These are phyloP conservation scores for Pholiota molesta DNA, from an alignment of 768 basidiomycete genomes.

Conservation along the genomic window DNA sequence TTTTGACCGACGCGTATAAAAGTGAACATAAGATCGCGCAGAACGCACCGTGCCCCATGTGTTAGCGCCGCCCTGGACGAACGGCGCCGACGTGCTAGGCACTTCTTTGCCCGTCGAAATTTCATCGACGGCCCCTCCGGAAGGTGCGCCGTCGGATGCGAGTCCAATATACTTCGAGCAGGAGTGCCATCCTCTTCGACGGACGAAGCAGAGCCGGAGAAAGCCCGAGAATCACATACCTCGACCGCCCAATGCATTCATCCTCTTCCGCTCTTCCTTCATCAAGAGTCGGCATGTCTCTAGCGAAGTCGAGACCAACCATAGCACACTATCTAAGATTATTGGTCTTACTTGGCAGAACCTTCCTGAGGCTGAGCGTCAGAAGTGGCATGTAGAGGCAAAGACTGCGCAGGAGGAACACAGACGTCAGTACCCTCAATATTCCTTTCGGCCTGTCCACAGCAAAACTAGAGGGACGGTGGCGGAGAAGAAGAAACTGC, in stretches of 20 bases:
- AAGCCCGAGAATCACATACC: slow-evolving; percentile 74
- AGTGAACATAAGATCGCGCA: slow-evolving; percentile 5
- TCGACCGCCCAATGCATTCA: slow-evolving; percentile 83
- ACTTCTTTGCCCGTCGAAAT: not conserved
- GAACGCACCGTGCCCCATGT: slow-evolving; percentile 43
- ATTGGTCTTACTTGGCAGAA: slow-evolving; percentile 83
- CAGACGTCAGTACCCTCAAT: slow-evolving; percentile 73
- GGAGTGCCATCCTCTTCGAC: not conserved
- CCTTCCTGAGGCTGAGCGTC: slow-evolving; percentile 69
- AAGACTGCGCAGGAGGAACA: slow-evolving; percentile 73
- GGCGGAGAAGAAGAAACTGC: slow-evolving; percentile 54
- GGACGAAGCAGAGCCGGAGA: slow-evolving; percentile 50
- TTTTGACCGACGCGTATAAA: slow-evolving; percentile 4
- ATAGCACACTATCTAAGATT: slow-evolving; percentile 82
- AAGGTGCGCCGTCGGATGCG: slow-evolving; percentile 21
- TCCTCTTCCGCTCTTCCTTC: slow-evolving; percentile 81
- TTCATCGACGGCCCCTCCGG: slow-evolving; percentile 35
- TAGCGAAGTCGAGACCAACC: slow-evolving; percentile 76
- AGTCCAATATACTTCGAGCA: slow-evolving; percentile 35
- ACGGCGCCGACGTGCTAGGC: not conserved
- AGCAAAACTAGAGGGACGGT: slow-evolving; percentile 39
- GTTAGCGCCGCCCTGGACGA: slow-evolving; percentile 42
- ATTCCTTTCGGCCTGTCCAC: slow-evolving; percentile 72
- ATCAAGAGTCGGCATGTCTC: slow-evolving; percentile 78
- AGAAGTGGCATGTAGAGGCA: slow-evolving; percentile 75